Evolutionary conservation across 352 stramenopile genomes (phyloP).

Genomic region (Vaucheria bursata): DNA sequence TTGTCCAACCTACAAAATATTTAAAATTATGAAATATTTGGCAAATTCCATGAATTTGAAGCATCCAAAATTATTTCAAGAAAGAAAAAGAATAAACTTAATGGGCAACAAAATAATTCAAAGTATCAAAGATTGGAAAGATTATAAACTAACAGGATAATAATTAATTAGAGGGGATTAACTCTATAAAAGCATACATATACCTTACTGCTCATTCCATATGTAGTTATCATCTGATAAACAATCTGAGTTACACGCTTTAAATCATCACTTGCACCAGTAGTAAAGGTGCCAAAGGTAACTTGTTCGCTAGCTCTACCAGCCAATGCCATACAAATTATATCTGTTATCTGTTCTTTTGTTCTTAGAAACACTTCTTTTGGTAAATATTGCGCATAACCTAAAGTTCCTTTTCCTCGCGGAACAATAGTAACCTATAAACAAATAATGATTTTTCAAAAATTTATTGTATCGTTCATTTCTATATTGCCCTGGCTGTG

Average conservation of each 20-base stretch:
- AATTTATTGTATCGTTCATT: too few relatives aligned
- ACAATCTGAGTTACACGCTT: constrained; percentile 79
- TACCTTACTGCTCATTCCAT: constrained; percentile 89
- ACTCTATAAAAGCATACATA: too few relatives aligned
- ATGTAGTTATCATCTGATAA: constrained; percentile 95
- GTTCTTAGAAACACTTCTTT: constrained; percentile 78
- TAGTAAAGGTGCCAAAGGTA: constrained; percentile 82
- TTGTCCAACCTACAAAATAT: constrained; percentile 74
- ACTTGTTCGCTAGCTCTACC: constrained; percentile 92
- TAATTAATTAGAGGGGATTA: too few relatives aligned
- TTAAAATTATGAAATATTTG: too few relatives aligned
- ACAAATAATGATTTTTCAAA: too few relatives aligned
- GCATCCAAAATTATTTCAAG: too few relatives aligned
- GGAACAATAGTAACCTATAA: constrained; percentile 98
- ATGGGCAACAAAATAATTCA: too few relatives aligned
- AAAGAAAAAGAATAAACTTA: too few relatives aligned
- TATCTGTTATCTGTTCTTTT: constrained; percentile 90
- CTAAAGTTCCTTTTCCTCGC: constrained; percentile 86
- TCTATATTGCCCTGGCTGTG: too few relatives aligned
- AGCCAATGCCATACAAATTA: constrained; percentile 96
- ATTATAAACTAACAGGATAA: too few relatives aligned
- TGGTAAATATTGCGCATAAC: constrained; percentile 97
- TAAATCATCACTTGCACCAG: constrained; percentile 85
- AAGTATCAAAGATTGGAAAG: too few relatives aligned
- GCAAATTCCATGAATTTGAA: too few relatives aligned